Conservation (phyloP, 75 land plant genomes). For the Picea glauca region DNA sequence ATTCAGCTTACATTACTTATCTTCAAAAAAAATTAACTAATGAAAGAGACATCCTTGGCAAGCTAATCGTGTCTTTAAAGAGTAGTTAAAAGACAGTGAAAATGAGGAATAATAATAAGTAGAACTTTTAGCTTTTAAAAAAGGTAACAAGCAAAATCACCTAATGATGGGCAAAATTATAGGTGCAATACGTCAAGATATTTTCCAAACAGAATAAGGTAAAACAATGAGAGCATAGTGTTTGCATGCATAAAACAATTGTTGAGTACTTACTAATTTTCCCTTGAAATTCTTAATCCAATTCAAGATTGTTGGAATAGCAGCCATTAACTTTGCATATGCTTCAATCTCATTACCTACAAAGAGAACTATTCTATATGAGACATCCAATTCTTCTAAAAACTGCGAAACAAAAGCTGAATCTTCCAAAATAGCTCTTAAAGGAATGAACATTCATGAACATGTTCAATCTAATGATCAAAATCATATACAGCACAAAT, state of each 20-base stretch:
- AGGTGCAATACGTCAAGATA: not conserved
- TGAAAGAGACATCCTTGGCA: no score
- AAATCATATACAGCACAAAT: not conserved
- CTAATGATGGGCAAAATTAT: no score
- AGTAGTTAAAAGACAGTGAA: no score
- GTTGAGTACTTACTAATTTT: conserved; percentile 3
- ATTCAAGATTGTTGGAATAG: conserved; percentile 63
- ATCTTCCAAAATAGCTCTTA: not conserved
- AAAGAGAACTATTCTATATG: conserved; percentile 1
- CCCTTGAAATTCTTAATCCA: conserved; percentile 52
- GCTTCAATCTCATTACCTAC: conserved; percentile 68
- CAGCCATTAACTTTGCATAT: conserved; percentile 38
- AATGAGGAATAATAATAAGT: no score
- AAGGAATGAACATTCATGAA: not conserved
- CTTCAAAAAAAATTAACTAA: no score
- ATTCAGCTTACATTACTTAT: no score
- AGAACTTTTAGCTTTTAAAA: no score
- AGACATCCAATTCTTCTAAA: not conserved
- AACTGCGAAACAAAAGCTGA: not conserved
- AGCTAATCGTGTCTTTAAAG: no score
- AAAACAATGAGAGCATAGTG: not conserved
- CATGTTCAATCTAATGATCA: not conserved
- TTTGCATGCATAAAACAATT: not conserved
- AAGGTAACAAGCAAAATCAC: no score
- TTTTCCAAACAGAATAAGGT: not conserved